Evolutionary conservation across 108 stramenopile genomes (phyloP), one percentile per base, ranked within the genome.

Genomic region (Cylindrotheca fusiformis): DNA sequence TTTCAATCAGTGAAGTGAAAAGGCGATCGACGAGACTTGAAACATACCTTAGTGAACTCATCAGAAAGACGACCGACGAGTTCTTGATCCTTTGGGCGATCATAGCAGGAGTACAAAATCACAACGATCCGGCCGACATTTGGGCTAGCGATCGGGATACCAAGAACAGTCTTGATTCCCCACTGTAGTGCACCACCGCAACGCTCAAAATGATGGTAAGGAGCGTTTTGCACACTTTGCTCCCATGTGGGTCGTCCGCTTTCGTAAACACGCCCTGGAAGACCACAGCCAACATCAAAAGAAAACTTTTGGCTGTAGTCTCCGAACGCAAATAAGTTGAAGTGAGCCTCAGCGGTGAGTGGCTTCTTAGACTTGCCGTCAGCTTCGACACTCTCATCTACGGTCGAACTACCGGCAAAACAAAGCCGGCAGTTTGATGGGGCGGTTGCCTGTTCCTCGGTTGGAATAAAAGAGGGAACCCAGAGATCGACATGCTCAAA

Each of bases 401-500:
- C 76, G 10, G 87, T 86, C 22, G 85, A 85, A 55, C 58, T 69
- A 5, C 92, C 92, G n/a, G 88, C 92, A 65, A 83, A 93, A 75
- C 92, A 93, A 0, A 93, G 65, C 5, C 92, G 81, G 48, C 92
- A 93, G 47, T 77, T 87, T 19, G 80, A 33, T 24, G 52, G 21
- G 1, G 48, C 52, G 18, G 48, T 17, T 30, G 64, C 56, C 33
- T 47, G 33, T 32, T 66, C 75, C 32, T 24, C 55, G 27, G 27
- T 47, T 1, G 91, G 84, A 3, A 93, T 86, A 72, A 90, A 93
- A 19, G 88, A 90, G 6, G 92, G 92, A 17, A 93, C 92, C 92
- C 92, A 93, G n/a, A 77, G 66, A 54, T 93, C 92, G 4, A 90
- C 61, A 27, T 93, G 85, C 59, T 93, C 92, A 69, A 93, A 93